Conservation (phyloP, 2,329 filamentous ascomycete species). For the Nemania bipapillata region DNA sequence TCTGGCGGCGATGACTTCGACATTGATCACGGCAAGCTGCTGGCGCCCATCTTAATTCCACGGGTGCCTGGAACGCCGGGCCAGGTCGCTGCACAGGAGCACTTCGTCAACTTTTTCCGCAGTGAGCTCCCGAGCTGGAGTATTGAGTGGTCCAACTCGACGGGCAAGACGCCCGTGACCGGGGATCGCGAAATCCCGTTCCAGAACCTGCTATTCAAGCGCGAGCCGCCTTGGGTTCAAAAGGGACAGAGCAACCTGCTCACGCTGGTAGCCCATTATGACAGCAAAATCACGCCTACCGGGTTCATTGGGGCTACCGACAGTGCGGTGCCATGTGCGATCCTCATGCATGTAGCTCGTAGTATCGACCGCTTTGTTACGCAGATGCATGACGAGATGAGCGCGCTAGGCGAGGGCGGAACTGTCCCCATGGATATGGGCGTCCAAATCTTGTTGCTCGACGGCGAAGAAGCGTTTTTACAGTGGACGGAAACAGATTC, state of each 20-base stretch:
- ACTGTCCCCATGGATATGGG: slow-evolving; percentile 74
- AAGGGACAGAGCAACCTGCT: slow-evolving; percentile 76
- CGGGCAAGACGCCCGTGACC: slow-evolving; percentile 73
- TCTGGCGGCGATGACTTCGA: slow-evolving; percentile 74
- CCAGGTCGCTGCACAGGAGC: slow-evolving; percentile 71
- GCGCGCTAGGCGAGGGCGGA: slow-evolving; percentile 62
- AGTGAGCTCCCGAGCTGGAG: slow-evolving; percentile 75
- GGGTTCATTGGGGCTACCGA: slow-evolving; percentile 88
- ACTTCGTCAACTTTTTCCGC: slow-evolving; percentile 78
- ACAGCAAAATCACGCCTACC: slow-evolving; percentile 75
- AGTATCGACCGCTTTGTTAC: slow-evolving; percentile 77
- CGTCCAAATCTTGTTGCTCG: slow-evolving; percentile 81
- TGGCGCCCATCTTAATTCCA: slow-evolving; percentile 79
- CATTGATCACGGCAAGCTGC: slow-evolving; percentile 74
- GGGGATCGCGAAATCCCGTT: slow-evolving; percentile 74
- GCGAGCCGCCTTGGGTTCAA: slow-evolving; percentile 80
- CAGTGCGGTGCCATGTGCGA: slow-evolving; percentile 84
- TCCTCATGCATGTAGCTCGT: slow-evolving; percentile 80
- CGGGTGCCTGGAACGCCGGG: slow-evolving; percentile 80
- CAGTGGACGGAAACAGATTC: slow-evolving; percentile 78
- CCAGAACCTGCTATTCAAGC: slow-evolving; percentile 77
- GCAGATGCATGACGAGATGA: slow-evolving; percentile 77
- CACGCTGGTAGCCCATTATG: slow-evolving; percentile 85
- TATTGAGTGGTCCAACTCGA: slow-evolving; percentile 79
- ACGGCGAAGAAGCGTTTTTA: slow-evolving; percentile 84